Evolutionary conservation across 768 basidiomycete genomes (phyloP), one percentile per base, ranked within the genome.

Genomic region (Chalciporus piperatus): DNA sequence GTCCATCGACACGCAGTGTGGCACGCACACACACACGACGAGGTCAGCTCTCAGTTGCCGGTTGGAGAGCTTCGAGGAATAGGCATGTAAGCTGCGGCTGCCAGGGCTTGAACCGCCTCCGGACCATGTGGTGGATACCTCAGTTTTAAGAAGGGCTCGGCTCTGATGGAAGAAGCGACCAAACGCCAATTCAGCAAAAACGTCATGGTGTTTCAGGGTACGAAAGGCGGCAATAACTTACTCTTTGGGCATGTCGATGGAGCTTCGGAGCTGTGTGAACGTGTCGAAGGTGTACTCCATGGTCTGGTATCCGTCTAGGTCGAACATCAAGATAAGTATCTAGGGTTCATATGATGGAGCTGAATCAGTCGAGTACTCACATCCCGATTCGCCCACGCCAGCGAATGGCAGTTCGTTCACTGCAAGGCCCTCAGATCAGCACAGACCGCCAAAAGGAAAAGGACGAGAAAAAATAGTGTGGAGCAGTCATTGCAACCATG

Each of bases 381-480:
- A 77, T 48, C 86, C 85, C 2, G 84, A 85, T 59, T 80, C 79
- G 25, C 85, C 84, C 3, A 80, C 71, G 2, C 82, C 80, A 12
- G 74, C 72, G 57, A 83, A 78, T 1, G 80, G 82, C 43, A 82
- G 59, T 50, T 72, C 73, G 13, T 57, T 35, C 25, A 70, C 73
- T 73, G 45, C 22, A 23, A 13, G 41, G 14, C 38, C 11, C 14
- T 6, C 20, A n/a, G n/a, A 48, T 48, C 43, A 53, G 51, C 4
- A 37, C 30, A 6, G 11, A 46, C 17, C 19, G 33, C 45, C 17
- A 22, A 37, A 12, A 4, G 20, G 10, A 41, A 11, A 19, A 25
- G 22, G n/a, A n/a, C 22, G 22, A 22, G 2, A 4, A 22, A 4
- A 22, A 22, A 22, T 22, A 22, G 4, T 17, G 51, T 52, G 56